A percentile compares a stretch with the other conserved stretches of the same genome.
Evolutionary conservation across 2,329 filamentous ascomycete genomes (phyloP).

Genomic region (Cladosporium velox): DNA sequence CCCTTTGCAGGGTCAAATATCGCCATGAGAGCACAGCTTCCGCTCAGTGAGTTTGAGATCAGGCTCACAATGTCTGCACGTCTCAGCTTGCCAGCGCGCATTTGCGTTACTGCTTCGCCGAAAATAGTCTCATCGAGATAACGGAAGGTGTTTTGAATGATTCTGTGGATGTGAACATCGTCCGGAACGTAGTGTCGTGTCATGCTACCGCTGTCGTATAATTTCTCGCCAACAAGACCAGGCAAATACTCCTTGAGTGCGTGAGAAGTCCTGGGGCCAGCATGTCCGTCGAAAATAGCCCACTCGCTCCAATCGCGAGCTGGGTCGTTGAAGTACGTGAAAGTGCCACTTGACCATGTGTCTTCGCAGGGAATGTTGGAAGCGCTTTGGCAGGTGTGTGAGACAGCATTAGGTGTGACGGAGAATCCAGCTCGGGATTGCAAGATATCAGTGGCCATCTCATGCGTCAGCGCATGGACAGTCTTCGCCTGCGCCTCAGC

Average conservation of each 20-base stretch:
- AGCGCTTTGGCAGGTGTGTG: conserved; percentile 31
- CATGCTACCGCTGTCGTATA: conserved; percentile 29
- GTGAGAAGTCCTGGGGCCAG: conserved; percentile 35
- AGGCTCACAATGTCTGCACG: conserved; percentile 19
- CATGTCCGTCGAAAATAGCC: conserved; percentile 48
- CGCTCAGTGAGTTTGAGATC: conserved; percentile 10
- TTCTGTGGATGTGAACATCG: conserved; percentile 36
- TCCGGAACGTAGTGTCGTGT: conserved; percentile 28
- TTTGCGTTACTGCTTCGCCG: conserved; percentile 14
- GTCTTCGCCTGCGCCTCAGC: conserved; percentile 26
- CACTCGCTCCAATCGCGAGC: conserved; percentile 36
- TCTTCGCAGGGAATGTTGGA: conserved; percentile 38
- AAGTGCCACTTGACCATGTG: conserved; percentile 28
- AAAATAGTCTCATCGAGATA: conserved; percentile 43
- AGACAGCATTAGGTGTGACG: conserved; percentile 29
- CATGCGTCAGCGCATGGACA: conserved; percentile 28
- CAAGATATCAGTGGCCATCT: conserved; percentile 29
- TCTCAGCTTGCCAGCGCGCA: conserved; percentile 11
- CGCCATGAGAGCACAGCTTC: conserved; percentile 60
- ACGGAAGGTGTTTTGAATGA: conserved; percentile 44
- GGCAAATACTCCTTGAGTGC: conserved; percentile 31
- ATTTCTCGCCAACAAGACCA: conserved; percentile 26
- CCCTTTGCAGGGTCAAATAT: conserved; percentile 59
- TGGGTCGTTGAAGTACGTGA: conserved; percentile 27
- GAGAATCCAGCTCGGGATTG: conserved; percentile 27